Conservation (phyloP, 805 yeast species). For the Sporopachydermia lactativora region DNA sequence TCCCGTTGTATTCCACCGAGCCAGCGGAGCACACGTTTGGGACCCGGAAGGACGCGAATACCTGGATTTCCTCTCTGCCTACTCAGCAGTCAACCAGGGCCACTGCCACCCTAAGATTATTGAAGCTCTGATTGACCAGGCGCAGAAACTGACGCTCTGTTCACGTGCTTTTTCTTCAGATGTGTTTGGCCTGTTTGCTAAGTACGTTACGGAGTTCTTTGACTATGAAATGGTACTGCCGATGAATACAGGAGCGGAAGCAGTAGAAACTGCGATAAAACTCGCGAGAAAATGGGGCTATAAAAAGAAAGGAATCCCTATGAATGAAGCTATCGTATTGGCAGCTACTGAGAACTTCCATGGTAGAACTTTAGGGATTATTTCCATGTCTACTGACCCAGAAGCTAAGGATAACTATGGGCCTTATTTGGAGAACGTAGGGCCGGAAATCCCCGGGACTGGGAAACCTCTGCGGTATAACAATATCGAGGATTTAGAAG, state of each 20-base stretch:
- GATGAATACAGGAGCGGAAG: constrained; percentile 98
- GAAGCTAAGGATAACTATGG: constrained; percentile 85
- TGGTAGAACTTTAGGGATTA: constrained; percentile 90
- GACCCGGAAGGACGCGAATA: constrained; percentile 96
- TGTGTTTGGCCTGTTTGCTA: constrained; percentile 75
- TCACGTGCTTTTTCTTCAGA: constrained; percentile 91
- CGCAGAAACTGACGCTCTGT: constrained; percentile 67
- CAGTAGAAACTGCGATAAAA: constrained; percentile 90
- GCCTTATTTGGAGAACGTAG: constrained; percentile 73
- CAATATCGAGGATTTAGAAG: constrained; percentile 70
- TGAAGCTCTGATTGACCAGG: constrained; percentile 75
- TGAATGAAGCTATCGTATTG: constrained; percentile 72
- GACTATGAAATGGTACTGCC: constrained; percentile 88
- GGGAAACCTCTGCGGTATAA: constrained; percentile 64
- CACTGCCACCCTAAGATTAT: constrained; percentile 94
- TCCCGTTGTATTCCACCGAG: constrained; percentile 85
- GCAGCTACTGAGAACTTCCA: constrained; percentile 89
- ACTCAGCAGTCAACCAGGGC: constrained; percentile 96
- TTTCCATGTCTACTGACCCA: constrained; percentile 92
- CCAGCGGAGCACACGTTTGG: constrained; percentile 89
- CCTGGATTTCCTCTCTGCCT: constrained; percentile 84
- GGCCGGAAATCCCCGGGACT: constrained; percentile 74
- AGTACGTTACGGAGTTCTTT: constrained; percentile 78
- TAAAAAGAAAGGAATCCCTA: constrained; percentile 68
- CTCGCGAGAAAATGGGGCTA: constrained; percentile 98